Conservation (phyloP, 176 grass and related monocot species). For the Cocos nucifera region DNA sequence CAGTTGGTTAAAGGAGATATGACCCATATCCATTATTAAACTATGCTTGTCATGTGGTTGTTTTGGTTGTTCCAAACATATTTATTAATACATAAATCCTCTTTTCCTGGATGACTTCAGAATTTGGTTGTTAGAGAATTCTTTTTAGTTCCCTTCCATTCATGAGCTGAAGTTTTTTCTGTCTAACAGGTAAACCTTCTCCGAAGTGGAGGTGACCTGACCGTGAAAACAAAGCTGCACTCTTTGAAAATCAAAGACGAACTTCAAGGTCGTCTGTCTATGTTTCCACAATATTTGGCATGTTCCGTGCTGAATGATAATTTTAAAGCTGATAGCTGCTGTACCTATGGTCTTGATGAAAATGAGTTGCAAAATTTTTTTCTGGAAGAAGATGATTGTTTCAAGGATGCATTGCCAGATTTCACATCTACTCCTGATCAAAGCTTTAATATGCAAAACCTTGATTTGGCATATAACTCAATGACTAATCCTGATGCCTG, state of each 20-base stretch:
- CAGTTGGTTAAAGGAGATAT: no score
- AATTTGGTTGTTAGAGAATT: no score
- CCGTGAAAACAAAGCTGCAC: conserved; percentile 88
- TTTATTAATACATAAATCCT: no score
- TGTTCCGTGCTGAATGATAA: conserved; percentile 77
- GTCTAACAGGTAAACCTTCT: conserved; percentile 63
- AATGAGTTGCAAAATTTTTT: conserved; percentile 28
- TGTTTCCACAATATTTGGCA: conserved; percentile 56
- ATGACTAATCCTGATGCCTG: conserved; percentile 13
- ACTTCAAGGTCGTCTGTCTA: conserved; percentile 56
- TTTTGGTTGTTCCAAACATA: no score
- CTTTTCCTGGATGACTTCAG: no score
- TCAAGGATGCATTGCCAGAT: conserved; percentile 79
- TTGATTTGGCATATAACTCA: conserved; percentile 27
- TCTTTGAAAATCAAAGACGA: conserved; percentile 85
- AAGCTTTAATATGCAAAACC: conserved; percentile 28
- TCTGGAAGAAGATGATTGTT: conserved; percentile 74
- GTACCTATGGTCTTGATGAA: conserved; percentile 33
- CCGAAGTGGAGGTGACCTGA: conserved; percentile 55
- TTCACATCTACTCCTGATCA: conserved; percentile 46
- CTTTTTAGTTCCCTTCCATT: no score
- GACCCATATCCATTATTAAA: no score
- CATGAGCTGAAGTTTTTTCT: not conserved
- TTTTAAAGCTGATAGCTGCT: conserved; percentile 21
- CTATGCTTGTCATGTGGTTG: no score